Base-by-base conservation (phyloP, 352 stramenopile species). In the Globisporangium emineosum region DNA sequence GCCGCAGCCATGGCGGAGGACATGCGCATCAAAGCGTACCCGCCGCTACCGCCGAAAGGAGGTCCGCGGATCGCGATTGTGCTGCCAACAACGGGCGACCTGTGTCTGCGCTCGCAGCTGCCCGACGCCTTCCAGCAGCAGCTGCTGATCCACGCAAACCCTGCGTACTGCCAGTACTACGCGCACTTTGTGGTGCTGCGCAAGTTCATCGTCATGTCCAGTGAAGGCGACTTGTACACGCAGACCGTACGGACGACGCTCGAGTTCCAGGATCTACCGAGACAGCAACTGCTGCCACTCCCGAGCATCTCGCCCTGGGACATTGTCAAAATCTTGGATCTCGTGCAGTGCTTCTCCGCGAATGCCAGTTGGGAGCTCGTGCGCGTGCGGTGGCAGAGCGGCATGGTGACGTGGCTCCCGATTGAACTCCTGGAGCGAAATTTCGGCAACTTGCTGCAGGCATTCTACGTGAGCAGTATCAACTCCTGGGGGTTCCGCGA, bases 121-220 rank as follows among this genome's bases (percentile, higher is more conserved):
- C 79, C 81, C 1, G 23, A 45, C 25, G 56, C 30, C 15, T 93
- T 93, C 68, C 60, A 71, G 32, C 65, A 79, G 57, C 69, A 76
- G 40, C 64, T 91, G 19, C 70, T 72, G 33, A 80, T 93, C 58
- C 83, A 93, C 62, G 73, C 69, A 17, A 71, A 78, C 50, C 70
- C 73, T 29, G 70, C 66, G 27, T 71, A 69, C 19, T 77, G 76
- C 45, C 64, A 68, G 37, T 73, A 77, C 62, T 91, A 93, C 70
- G 37, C 62, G 51, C 71, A 71, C 29, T 93, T 93, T 56, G 57
- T 84, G 30, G 57, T 93, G 25, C 64, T 68, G 62, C 83, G 83
- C 60, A 79, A 78, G 57, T 93, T 93, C 55, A 78, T 93, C 63
- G 79, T 91, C 64, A 89, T 93, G 81, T 80, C 81, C 32, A 83